Base-by-base conservation (phyloP, 2,329 filamentous ascomycete species). In the Penicillium corylophilum region DNA sequence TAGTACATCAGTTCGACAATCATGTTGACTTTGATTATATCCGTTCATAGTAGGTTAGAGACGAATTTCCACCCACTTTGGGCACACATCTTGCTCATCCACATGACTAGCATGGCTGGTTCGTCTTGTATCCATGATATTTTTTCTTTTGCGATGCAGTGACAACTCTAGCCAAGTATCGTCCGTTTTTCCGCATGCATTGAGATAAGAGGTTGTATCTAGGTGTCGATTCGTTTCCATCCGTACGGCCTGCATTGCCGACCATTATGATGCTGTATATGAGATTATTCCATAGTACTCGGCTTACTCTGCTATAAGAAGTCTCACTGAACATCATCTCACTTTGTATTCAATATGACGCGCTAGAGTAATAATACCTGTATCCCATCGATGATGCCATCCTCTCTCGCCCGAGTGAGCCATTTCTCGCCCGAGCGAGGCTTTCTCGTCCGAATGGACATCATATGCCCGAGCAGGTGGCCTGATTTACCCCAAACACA, bases 351-450 rank as follows among this genome's bases (percentile, higher is more conserved):
- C 8, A 36, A 12, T 26, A 26, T 22, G 33, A 43, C n/a, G 8
- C 26, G 24, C 40, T 24, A 38, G 38, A 50, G 36, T 53, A 53
- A 46, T 43, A 33, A 50, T 53, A 55, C 52, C 29, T 15, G 40
- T 49, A 43, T 31, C 20, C 16, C 10, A 31, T n/a, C 40, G 35
- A 57, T 56, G 43, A 46, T 36, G 50, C 50, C 33, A 58, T 53
- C 47, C 9, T 50, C 28, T 57, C 50, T 55, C 55, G 55, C 50
- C 55, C 55, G 55, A 55, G 55, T 50, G 31, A 22, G 6, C 29
- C 15, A 31, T 52, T 52, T 57, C 54, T 57, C 54, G 54, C 54
- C 54, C 54, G 54, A 57, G 31, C 35, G 18, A 20, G 4, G 5
- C 16, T 33, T 47, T 57, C 51, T 57, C 55, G 48, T 53, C 55